Conservation (phyloP, 2,329 filamentous ascomycete species). For the Aspergillus sp. region DNA sequence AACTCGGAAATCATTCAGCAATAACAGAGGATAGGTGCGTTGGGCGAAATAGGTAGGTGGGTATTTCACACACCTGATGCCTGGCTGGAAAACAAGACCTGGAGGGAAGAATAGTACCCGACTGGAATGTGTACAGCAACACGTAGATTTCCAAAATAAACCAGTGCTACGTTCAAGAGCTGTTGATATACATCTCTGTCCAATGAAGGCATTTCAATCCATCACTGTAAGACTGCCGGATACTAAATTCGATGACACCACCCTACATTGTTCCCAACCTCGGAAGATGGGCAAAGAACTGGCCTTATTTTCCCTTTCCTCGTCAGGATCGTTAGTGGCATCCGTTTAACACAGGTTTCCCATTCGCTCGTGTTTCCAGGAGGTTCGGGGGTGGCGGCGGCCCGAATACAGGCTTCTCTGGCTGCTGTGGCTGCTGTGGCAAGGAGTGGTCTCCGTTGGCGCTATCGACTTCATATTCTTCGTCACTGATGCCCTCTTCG, state of each 20-base stretch:
- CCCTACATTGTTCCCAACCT: neutral
- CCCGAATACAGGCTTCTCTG: conserved; percentile 46
- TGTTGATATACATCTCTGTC: conserved; percentile 2
- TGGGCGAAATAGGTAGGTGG: neutral
- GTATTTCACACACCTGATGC: neutral
- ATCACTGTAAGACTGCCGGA: neutral
- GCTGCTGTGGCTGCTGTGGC: conserved; percentile 28
- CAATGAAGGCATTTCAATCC: neutral
- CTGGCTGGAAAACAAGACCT: neutral
- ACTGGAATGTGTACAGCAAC: conserved; percentile 8
- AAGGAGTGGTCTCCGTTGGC: conserved; percentile 25
- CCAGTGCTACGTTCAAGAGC: conserved; percentile 5
- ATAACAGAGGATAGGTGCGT: neutral
- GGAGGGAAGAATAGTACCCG: neutral
- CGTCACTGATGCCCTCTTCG: conserved; percentile 61
- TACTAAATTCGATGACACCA: neutral
- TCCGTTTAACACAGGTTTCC: conserved; percentile 46
- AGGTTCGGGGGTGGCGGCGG: conserved; percentile 54
- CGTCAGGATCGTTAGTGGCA: conserved; percentile 24
- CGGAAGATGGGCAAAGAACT: neutral
- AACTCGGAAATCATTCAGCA: conserved; percentile 10
- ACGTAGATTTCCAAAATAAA: conserved; percentile 13
- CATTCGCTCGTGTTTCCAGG: conserved; percentile 46
- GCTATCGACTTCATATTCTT: conserved; percentile 50
- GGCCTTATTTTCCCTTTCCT: neutral